A percentile compares a stretch with the other conserved stretches of the same genome.
phyloP scores from a whole-genome alignment of 768 basidiomycete species.

The Leccinum variicolor region DNA sequence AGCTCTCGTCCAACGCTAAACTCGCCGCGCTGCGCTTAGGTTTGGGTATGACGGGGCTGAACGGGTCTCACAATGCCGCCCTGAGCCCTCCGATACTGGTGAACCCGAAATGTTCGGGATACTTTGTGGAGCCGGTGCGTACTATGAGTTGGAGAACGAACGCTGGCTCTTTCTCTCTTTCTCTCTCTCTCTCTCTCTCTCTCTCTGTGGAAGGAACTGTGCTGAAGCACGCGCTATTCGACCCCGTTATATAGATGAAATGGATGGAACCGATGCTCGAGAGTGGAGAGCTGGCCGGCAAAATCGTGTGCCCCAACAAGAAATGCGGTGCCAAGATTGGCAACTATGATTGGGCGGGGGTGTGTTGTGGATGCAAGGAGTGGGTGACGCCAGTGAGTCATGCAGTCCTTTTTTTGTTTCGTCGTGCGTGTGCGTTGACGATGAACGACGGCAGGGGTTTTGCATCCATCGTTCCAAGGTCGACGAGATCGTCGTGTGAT shows the following conservation, averaged over 20 bases:
- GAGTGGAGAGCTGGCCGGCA: slow-evolving; percentile 77
- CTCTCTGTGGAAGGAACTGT: background rate
- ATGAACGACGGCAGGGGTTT: slow-evolving; percentile 38
- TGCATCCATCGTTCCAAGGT: slow-evolving; percentile 69
- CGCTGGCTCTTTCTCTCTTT: background rate
- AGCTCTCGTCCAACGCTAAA: slow-evolving; percentile 45
- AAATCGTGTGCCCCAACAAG: slow-evolving; percentile 88
- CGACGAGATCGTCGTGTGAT: slow-evolving; percentile 48
- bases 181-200: background rate
- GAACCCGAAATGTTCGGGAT: slow-evolving; percentile 89
- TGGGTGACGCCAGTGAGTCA: slow-evolving; percentile 82
- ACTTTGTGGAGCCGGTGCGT: slow-evolving; percentile 84
- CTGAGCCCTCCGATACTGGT: slow-evolving; percentile 62
- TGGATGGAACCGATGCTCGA: slow-evolving; percentile 92
- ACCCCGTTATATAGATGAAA: slow-evolving; percentile 55
- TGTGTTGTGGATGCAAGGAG: slow-evolving; percentile 84
- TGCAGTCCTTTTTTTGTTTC: background rate
- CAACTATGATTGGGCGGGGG: slow-evolving; percentile 96
- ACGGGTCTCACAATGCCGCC: slow-evolving; percentile 8
- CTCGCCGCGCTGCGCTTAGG: slow-evolving; percentile 45
- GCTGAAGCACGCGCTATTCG: background rate
- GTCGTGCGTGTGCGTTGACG: background rate
- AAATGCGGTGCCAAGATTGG: slow-evolving; percentile 91
- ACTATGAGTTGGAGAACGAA: background rate
- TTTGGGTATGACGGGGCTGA: slow-evolving; percentile 28